Evolutionary conservation across 2,329 filamentous ascomycete genomes (phyloP).

Genomic region (Cladosporium halotolerans): DNA sequence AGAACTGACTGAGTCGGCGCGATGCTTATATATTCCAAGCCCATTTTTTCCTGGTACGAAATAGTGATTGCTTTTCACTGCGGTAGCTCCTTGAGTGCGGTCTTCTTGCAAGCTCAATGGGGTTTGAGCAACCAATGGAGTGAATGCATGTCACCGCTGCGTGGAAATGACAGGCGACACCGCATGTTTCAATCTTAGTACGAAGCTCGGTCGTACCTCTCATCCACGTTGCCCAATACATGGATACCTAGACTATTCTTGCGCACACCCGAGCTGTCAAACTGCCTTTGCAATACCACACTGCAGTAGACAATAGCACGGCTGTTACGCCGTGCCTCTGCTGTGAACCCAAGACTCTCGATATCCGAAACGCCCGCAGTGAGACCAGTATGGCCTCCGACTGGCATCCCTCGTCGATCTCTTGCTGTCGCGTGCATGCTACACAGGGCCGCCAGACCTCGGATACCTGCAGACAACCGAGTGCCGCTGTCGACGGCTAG

Average conservation of each 20-base stretch:
- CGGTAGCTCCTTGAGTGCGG: not conserved
- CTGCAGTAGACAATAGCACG: conserved; percentile 4
- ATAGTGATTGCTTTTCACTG: not conserved
- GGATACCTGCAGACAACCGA: conserved; percentile 8
- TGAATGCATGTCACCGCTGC: conserved; percentile 8
- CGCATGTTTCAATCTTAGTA: not conserved
- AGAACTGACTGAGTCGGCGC: not conserved
- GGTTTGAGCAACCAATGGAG: not conserved
- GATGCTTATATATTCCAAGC: not conserved
- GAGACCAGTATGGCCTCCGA: not conserved
- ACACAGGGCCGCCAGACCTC: not conserved
- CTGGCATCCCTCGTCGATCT: not conserved
- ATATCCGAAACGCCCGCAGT: conserved; percentile 6
- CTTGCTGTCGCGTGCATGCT: not conserved
- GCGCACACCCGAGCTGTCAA: conserved; percentile 10
- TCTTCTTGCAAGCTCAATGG: not conserved
- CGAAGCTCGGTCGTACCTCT: not conserved
- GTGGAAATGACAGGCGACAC: conserved; percentile 11
- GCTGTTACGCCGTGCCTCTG: not conserved
- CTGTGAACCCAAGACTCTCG: not conserved
- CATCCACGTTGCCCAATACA: not conserved
- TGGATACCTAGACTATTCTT: conserved; percentile 7
- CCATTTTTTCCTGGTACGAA: not conserved
- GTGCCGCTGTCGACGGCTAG: not conserved
- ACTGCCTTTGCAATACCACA: not conserved